Evolutionary conservation across 139 green algal genomes (phyloP).

Genomic region (Closterium sp.): DNA sequence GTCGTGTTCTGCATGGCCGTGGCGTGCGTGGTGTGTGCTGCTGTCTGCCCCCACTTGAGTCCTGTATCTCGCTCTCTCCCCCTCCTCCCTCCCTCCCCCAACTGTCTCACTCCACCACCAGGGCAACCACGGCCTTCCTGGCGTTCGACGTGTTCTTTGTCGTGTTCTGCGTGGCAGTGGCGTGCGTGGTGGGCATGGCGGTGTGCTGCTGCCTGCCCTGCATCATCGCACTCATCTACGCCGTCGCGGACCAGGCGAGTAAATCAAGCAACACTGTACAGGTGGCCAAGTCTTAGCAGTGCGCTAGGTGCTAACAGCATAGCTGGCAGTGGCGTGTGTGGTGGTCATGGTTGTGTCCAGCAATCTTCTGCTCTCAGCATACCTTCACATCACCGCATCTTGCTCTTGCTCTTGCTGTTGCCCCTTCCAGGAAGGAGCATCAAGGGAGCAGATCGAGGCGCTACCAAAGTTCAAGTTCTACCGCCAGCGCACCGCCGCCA

Average conservation of each 20-base stretch:
- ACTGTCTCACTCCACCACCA: neutral
- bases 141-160: conserved; percentile 52
- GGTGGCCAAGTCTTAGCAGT: too few species aligned
- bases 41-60: too few species aligned
- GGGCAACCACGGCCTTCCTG: conserved; percentile 20
- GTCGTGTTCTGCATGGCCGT: too few species aligned
- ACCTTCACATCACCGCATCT: too few species aligned
- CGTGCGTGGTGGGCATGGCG: conserved; percentile 43
- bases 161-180: conserved; percentile 35
- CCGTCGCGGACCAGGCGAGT: conserved; percentile 35
- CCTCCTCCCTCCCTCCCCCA: too few species aligned
- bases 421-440: conserved; percentile 30
- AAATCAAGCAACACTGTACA: neutral
- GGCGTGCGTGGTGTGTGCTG: too few species aligned
- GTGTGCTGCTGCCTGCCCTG: conserved; percentile 54
- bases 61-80: too few species aligned
- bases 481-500: neutral
- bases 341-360: too few species aligned
- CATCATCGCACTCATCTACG: conserved; percentile 43
- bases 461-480: conserved; percentile 42
- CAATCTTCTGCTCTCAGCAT: too few species aligned
- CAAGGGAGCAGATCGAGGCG: conserved; percentile 40
- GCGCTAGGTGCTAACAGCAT: too few species aligned
- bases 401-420: too few species aligned
- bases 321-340: too few species aligned